Conservation (phyloP, 306 rosid genomes). For the Ammopiptanthus mongolicus region DNA sequence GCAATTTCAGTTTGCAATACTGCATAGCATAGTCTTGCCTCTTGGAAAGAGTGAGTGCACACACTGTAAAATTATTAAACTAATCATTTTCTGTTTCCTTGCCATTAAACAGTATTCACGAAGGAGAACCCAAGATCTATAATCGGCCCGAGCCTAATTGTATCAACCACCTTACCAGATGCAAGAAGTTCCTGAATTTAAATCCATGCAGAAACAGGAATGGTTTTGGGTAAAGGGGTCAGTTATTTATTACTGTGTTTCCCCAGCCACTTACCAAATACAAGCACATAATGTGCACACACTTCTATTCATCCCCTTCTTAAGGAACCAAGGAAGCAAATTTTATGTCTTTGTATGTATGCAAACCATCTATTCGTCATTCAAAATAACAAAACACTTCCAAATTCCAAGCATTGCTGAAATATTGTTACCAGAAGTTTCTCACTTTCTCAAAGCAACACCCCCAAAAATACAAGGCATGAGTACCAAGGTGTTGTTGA, state of each 20-base stretch:
- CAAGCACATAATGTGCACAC: neutral
- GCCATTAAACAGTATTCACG: neutral
- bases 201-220: neutral
- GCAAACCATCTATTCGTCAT: neutral
- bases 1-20: neutral
- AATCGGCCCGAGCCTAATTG: neutral
- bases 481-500: slow-evolving; percentile 1
- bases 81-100: neutral
- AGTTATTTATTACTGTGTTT: neutral
- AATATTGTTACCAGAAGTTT: neutral
- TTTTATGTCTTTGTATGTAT: neutral
- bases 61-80: slow-evolving; percentile 1
- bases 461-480: neutral
- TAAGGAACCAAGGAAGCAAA: neutral
- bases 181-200: slow-evolving; percentile 5
- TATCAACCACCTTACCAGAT: neutral
- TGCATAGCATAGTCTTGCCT: neutral
- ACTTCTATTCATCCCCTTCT: neutral
- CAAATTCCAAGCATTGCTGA: neutral
- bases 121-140: neutral
- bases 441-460: slow-evolving; percentile 6
- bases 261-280: slow-evolving; percentile 10
- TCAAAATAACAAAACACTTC: neutral
- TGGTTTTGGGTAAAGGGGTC: slow-evolving; percentile 14
- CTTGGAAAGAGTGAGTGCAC: neutral